Evolutionary conservation across 768 basidiomycete species (phyloP).

Genomic region (Aureoboletus auriporus): DNA sequence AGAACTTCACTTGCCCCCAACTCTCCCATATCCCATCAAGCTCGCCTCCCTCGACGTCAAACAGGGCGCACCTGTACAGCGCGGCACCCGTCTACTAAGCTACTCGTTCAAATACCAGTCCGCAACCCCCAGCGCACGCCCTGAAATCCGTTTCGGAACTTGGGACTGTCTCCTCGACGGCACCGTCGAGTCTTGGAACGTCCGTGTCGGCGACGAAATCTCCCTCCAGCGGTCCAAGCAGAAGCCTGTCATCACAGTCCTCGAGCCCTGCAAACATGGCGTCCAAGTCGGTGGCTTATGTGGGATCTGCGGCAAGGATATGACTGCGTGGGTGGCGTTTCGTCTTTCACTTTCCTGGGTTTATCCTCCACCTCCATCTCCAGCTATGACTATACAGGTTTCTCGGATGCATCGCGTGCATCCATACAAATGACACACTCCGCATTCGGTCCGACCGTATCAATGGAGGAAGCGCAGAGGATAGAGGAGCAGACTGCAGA

Average conservation of each 20-base stretch:
- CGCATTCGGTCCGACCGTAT: slow-evolving; percentile 86
- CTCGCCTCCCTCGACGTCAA: slow-evolving; percentile 63
- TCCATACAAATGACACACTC: slow-evolving; percentile 94
- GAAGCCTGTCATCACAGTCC: slow-evolving; percentile 58
- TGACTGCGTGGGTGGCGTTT: slow-evolving; percentile 66
- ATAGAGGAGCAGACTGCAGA: slow-evolving; percentile 82
- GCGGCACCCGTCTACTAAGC: slow-evolving; percentile 77
- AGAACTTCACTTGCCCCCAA: slow-evolving; percentile 67
- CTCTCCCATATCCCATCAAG: slow-evolving; percentile 86
- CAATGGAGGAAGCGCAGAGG: slow-evolving; percentile 85
- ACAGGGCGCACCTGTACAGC: slow-evolving; percentile 44
- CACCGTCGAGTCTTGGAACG: slow-evolving; percentile 64
- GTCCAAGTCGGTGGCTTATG: slow-evolving; percentile 91
- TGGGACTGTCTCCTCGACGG: slow-evolving; percentile 92
- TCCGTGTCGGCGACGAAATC: slow-evolving; percentile 63
- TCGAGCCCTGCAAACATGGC: slow-evolving; percentile 95
- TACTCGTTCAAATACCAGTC: slow-evolving; percentile 73
- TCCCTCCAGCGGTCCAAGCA: slow-evolving; percentile 55
- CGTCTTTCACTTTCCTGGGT: slow-evolving; percentile 1
- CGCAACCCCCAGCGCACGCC: slow-evolving; percentile 39
- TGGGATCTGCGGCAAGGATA: slow-evolving; percentile 91
- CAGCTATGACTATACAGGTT: slow-evolving; percentile 83
- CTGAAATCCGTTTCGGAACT: slow-evolving; percentile 76
- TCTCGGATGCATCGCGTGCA: slow-evolving; percentile 81
- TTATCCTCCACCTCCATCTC: slow-evolving; percentile 6